phyloP scores from a whole-genome alignment of 345 rosid genomes.

The Gynandropsis gynandra region DNA sequence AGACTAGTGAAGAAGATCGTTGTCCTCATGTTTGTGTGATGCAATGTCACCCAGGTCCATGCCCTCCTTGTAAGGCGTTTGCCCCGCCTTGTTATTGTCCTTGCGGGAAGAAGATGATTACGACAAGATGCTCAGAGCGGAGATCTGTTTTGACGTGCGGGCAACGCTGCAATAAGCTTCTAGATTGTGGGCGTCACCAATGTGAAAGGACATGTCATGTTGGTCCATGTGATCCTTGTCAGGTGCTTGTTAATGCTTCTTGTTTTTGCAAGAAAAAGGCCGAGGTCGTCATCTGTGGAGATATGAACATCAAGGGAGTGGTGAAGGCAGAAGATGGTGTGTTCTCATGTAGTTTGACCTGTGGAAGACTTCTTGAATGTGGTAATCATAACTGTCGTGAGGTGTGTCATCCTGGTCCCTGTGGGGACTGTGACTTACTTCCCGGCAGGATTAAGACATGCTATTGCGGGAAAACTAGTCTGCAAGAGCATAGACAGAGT shows the following conservation, averaged over 20 bases:
- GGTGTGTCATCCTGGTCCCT: conserved; percentile 79
- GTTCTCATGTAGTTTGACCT: conserved; percentile 55
- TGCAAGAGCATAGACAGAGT: conserved; percentile 59
- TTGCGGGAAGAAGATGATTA: conserved; percentile 73
- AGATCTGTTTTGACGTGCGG: conserved; percentile 70
- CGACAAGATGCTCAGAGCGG: conserved; percentile 86
- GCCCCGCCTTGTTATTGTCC: conserved; percentile 79
- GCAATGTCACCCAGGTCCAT: conserved; percentile 99
- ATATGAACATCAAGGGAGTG: conserved; percentile 76
- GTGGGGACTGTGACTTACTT: conserved; percentile 64
- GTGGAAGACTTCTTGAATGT: conserved; percentile 58
- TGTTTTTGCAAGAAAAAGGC: conserved; percentile 76
- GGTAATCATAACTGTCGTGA: conserved; percentile 64
- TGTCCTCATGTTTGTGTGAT: conserved; percentile 91
- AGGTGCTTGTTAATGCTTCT: conserved; percentile 50
- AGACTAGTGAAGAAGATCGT: conserved; percentile 42
- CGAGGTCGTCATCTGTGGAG: conserved; percentile 74
- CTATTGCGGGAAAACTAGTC: conserved; percentile 67
- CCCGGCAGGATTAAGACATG: conserved; percentile 68
- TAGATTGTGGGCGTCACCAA: conserved; percentile 63
- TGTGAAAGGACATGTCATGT: conserved; percentile 70
- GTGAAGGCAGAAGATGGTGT: conserved; percentile 67
- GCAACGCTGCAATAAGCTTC: conserved; percentile 65
- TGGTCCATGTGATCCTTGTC: conserved; percentile 81
- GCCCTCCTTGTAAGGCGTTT: conserved; percentile 96